Conservation (phyloP, 2,329 filamentous ascomycete species). For the Ascochyta clinopodiicola region DNA sequence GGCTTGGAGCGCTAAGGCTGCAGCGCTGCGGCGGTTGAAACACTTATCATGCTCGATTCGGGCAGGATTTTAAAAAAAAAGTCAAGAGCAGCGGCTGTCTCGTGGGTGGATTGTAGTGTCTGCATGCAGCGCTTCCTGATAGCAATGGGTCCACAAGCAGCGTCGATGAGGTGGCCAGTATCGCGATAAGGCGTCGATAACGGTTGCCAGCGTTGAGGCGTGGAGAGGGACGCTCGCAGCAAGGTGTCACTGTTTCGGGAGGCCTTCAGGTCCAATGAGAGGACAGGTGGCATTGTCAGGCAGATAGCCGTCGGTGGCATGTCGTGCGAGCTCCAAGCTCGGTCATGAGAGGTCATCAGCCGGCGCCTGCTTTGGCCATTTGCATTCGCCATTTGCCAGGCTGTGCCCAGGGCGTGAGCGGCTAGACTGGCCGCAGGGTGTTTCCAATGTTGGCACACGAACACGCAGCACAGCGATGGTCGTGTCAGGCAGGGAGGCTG, state of each 20-base stretch:
- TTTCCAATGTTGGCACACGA: constrained; percentile 30
- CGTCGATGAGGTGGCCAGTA: constrained; percentile 23
- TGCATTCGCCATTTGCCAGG: constrained; percentile 20
- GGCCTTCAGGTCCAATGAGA: constrained; percentile 26
- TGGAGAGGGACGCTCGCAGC: no score
- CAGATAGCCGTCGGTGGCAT: not conserved
- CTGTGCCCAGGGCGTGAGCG: constrained; percentile 10
- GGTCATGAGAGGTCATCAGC: constrained; percentile 18
- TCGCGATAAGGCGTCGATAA: constrained; percentile 33
- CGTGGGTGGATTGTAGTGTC: constrained; percentile 8
- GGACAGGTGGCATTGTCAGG: constrained; percentile 29
- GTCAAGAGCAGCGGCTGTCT: constrained; percentile 32
- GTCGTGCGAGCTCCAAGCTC: constrained; percentile 13
- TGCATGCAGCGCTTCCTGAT: constrained; percentile 16
- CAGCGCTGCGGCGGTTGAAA: constrained; percentile 29
- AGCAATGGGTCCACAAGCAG: constrained; percentile 12
- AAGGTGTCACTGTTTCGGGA: constrained; percentile 12
- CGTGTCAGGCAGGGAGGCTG: constrained; percentile 31
- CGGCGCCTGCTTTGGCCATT: constrained; percentile 21
- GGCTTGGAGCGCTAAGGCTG: constrained; percentile 27
- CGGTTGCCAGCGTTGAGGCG: constrained; percentile 22
- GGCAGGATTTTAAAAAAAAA: constrained; percentile 16
- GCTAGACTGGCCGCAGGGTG: constrained; percentile 14
- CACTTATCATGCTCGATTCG: constrained; percentile 36
- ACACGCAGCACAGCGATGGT: constrained; percentile 20